Conservation (phyloP, 2,329 filamentous ascomycete species). For the Diaporthe australafricana region DNA sequence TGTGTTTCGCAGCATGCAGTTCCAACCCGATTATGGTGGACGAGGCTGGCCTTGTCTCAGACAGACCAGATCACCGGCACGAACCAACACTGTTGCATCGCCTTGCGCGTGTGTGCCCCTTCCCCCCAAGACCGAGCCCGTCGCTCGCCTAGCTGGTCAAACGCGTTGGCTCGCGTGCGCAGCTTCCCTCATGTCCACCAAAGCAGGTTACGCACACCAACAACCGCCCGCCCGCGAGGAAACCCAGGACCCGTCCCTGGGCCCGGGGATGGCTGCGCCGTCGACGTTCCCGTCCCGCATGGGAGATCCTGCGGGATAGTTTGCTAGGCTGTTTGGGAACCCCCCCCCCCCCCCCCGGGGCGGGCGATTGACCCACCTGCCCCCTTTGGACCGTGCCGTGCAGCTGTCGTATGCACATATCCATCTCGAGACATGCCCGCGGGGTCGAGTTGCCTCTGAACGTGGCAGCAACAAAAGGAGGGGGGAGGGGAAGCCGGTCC, state of each 20-base stretch:
- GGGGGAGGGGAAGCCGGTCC: too few relatives aligned
- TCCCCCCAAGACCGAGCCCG: neutral
- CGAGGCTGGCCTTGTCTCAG: neutral
- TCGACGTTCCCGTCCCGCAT: neutral
- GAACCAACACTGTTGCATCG: neutral
- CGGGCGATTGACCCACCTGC: neutral
- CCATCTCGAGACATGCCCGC: neutral
- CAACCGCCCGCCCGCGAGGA: too few relatives aligned
- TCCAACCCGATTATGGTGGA: neutral
- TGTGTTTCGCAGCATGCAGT: neutral
- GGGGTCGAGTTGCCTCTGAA: neutral
- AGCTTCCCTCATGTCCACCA: neutral
- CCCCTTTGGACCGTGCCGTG: neutral
- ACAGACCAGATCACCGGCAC: neutral
- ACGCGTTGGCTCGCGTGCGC: too few relatives aligned
- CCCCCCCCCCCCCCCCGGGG: too few relatives aligned
- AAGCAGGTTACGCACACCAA: neutral
- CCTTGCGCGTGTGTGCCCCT: neutral
- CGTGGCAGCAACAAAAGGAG: neutral
- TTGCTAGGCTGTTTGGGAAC: neutral
- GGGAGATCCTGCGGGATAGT: neutral
- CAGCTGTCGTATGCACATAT: constrained; percentile 26
- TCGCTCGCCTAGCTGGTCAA: neutral
- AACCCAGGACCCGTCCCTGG: neutral
- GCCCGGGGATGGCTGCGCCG: neutral